phyloP scores from a whole-genome alignment of 768 basidiomycete genomes.

The Leccinum variicolor region DNA sequence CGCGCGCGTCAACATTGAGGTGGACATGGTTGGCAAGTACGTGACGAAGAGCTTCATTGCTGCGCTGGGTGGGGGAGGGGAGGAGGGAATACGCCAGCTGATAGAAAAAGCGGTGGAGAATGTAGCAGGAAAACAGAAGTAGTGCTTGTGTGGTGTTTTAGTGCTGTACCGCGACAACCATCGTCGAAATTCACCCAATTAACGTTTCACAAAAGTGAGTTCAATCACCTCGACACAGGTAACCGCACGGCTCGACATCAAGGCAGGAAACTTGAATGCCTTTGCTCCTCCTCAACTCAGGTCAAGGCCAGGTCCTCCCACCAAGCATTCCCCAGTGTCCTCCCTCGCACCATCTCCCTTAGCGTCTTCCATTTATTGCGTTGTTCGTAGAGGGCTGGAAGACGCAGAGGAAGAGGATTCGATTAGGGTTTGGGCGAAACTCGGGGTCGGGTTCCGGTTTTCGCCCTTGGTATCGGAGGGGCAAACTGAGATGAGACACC shows the following conservation, averaged over 20 bases:
- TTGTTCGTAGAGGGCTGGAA: too few species aligned
- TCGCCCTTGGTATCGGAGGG: too few species aligned
- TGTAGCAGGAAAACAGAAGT: constrained; percentile 34
- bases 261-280: constrained; percentile 28
- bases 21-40: constrained; percentile 92
- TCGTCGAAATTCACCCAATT: too few species aligned
- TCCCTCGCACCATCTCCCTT: constrained; percentile 28
- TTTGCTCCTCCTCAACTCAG: constrained; percentile 29
- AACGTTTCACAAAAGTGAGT: constrained; percentile 38
- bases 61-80: constrained; percentile 55
- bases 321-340: constrained; percentile 31
- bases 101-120: constrained; percentile 60
- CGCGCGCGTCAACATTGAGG: constrained; percentile 89
- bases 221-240: constrained; percentile 36
- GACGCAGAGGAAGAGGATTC: too few species aligned
- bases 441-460: too few species aligned
- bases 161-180: constrained; percentile 1
- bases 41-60: constrained; percentile 80
- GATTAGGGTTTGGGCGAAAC: too few species aligned
- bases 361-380: too few species aligned
- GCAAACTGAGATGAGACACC: too few species aligned
- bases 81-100: constrained; percentile 42
- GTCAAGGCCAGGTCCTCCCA: constrained; percentile 50
- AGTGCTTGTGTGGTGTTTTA: neutral
- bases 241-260: constrained; percentile 49